phyloP scores from a whole-genome alignment of 495 filamentous ascomycete species.

The Penicillium simplicissimum region DNA sequence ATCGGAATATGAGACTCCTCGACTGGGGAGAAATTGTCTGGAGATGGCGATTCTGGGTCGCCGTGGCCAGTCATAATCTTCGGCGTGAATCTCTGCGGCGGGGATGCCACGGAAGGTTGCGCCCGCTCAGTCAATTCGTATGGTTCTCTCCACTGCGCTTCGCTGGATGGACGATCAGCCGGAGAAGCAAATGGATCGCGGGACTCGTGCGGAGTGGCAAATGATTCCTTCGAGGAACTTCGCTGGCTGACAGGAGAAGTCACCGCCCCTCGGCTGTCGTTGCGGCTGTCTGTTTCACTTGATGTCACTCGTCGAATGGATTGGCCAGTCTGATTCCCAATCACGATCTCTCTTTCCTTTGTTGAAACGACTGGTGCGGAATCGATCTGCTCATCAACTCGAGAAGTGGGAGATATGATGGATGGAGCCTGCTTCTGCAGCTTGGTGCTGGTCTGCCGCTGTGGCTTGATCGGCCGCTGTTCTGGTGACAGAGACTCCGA shows the following conservation, averaged over 20 bases:
- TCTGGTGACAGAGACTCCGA: slow-evolving; percentile 46
- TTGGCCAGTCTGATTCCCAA: slow-evolving; percentile 22
- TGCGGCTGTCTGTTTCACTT: slow-evolving; percentile 30
- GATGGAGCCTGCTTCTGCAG: slow-evolving; percentile 25
- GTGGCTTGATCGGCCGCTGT: slow-evolving; percentile 57
- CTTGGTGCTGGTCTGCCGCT: slow-evolving; percentile 59
- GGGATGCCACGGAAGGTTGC: slow-evolving; percentile 34
- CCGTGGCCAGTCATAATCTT: slow-evolving; percentile 46
- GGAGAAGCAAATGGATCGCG: slow-evolving; percentile 30
- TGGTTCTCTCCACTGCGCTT: slow-evolving; percentile 24
- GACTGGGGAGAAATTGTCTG: slow-evolving; percentile 65
- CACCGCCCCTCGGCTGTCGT: slow-evolving; percentile 19
- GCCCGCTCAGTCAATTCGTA: slow-evolving; percentile 12
- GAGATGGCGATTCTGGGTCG: slow-evolving; percentile 63
- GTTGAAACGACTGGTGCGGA: slow-evolving; percentile 19
- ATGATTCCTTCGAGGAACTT: slow-evolving; percentile 33
- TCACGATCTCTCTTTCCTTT: slow-evolving; percentile 11
- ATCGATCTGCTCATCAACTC: slow-evolving; percentile 8
- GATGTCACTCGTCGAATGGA: slow-evolving; percentile 47
- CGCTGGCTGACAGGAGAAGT: slow-evolving; percentile 22
- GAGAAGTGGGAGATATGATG: slow-evolving; percentile 6
- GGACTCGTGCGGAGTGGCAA: slow-evolving; percentile 23
- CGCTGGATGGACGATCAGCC: slow-evolving; percentile 31
- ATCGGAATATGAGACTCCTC: slow-evolving; percentile 32
- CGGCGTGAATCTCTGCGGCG: slow-evolving; percentile 36